Evolutionary conservation across 495 filamentous ascomycete genomes (phyloP).

Genomic region (Penicillium taxi): DNA sequence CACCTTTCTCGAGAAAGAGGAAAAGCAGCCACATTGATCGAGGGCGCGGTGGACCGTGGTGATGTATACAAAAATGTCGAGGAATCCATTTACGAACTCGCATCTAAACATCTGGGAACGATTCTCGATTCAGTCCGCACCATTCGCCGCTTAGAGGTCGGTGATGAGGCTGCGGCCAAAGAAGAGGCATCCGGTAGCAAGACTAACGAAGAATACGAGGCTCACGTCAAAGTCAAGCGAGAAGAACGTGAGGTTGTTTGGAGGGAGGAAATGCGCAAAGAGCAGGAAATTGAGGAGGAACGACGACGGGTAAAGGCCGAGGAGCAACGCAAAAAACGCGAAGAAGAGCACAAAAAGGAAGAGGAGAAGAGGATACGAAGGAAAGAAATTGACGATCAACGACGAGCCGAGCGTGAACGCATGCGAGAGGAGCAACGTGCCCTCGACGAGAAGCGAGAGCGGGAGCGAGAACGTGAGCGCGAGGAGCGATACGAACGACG

Average conservation of each 20-base stretch:
- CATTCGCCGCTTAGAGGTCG: conserved; percentile 64
- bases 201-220: conserved; percentile 74
- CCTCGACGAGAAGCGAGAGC: conserved; percentile 38
- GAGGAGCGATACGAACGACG: conserved; percentile 46
- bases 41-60: conserved; percentile 76
- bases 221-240: conserved; percentile 57
- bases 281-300: conserved; percentile 57
- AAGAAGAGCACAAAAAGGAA: conserved; percentile 52
- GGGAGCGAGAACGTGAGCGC: conserved; percentile 39
- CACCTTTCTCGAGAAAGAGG: conserved; percentile 69
- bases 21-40: conserved; percentile 75
- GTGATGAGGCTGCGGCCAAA: conserved; percentile 58
- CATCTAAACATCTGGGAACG: conserved; percentile 52
- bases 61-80: conserved; percentile 73
- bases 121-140: conserved; percentile 63
- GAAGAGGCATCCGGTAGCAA: conserved; percentile 66
- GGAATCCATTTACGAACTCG: conserved; percentile 55
- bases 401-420: conserved; percentile 50
- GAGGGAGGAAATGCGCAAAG: conserved; percentile 55
- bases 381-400: conserved; percentile 44
- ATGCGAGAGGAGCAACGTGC: conserved; percentile 43
- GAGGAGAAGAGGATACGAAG: conserved; percentile 49
- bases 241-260: conserved; percentile 57
- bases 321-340: conserved; percentile 56
- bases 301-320: conserved; percentile 55